Base-by-base conservation (phyloP, 2,329 filamentous ascomycete species). In the Fragosphaeria purpurea region DNA sequence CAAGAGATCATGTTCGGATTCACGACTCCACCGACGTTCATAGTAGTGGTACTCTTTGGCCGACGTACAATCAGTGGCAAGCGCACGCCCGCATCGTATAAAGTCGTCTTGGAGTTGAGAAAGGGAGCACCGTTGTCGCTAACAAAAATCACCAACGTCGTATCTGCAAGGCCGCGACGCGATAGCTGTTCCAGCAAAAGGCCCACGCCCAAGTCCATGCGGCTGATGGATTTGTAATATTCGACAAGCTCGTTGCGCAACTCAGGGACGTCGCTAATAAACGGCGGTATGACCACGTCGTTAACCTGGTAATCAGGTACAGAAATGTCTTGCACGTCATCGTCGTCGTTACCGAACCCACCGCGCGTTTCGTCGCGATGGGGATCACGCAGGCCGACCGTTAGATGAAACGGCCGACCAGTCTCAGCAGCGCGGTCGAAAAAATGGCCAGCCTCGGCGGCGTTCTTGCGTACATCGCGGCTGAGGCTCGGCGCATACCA, bases 41-140 rank as follows among this genome's bases (percentile, higher is more conserved):
- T 22, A 22, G 22, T 22, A 22, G 22, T 22, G 1, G 48, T n/a
- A 0, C 41, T 0, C 70, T 1, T 42, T 0, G 72, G 71, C 0
- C 55, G 51, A 2, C 65, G 62, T 0, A 75, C 56, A 6, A 75
- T 60, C 4, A 74, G 59, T 0, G 72, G 71, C 2, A 75, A 58
- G 8, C 65, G 60, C 0, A 72, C 61, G 12, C 73, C 72, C 0
- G 72, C 69, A 47, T 75, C 72, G 55, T 70, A 76, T 0, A 76
- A 60, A 0, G 71, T 74, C 1, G 72, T 75, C 56, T 74, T 74
- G 7, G 72, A 74, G 58, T 76, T 75, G 53, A 75, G 56, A 53
- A 76, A 75, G 0, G 71, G 71, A 1, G 71, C 63, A 0, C 72
- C 72, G 40, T 75, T 75, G 50, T 76, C 72, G 52, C 69, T 73